Conservation (phyloP, 2,329 filamentous ascomycete species). For the Trichoderma sp. region DNA sequence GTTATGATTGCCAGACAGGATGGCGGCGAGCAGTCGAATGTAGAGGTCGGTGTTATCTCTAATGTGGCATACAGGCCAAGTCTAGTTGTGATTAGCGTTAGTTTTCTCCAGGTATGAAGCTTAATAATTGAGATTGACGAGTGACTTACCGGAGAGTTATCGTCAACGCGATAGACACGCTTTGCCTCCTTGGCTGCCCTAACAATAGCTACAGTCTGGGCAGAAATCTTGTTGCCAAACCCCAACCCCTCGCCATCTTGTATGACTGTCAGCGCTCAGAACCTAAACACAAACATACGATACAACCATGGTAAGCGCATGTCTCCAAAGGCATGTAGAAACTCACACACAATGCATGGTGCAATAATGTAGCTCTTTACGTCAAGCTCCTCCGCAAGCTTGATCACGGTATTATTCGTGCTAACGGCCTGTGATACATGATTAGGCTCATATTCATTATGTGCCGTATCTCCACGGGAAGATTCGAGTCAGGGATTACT, state of each 20-base stretch:
- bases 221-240: neutral
- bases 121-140: too few relatives aligned
- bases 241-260: neutral
- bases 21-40: neutral
- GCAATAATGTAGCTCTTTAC: neutral
- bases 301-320: too few relatives aligned
- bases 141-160: neutral
- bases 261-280: neutral
- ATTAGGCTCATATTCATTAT: neutral
- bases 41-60: neutral
- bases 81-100: neutral
- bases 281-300: neutral
- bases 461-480: neutral
- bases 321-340: neutral
- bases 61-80: conserved; percentile 5
- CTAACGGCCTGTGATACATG: neutral
- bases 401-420: neutral
- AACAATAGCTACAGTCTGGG: neutral
- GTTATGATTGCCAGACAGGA: neutral
- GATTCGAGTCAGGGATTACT: neutral
- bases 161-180: neutral
- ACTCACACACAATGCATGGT: neutral
- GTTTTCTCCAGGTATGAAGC: too few relatives aligned
- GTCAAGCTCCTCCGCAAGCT: neutral
- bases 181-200: neutral